Conservation (phyloP, 2,329 filamentous ascomycete species). For the Akanthomyces lecanii region DNA sequence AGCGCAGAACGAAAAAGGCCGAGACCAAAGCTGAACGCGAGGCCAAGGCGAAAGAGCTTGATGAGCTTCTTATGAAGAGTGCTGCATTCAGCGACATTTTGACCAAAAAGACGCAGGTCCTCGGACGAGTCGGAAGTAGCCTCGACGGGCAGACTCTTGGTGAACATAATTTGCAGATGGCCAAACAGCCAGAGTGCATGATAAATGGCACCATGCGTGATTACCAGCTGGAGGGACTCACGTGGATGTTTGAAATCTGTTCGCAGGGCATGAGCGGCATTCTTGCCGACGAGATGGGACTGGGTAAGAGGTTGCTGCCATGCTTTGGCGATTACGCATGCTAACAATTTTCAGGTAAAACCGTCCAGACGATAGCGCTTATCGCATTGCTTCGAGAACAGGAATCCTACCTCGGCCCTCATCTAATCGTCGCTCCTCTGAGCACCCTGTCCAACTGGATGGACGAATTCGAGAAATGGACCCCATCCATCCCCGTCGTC, state of each 20-base stretch:
- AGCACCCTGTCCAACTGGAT: constrained; percentile 96
- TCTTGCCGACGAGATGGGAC: constrained; percentile 88
- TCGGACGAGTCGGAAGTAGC: constrained; percentile 58
- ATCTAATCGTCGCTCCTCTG: constrained; percentile 83
- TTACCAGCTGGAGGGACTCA: constrained; percentile 90
- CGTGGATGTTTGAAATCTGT: constrained; percentile 86
- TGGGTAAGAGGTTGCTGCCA: constrained; percentile 44
- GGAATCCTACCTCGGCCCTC: constrained; percentile 77
- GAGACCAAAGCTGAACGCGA: constrained; percentile 52
- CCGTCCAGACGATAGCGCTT: constrained; percentile 83
- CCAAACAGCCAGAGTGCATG: constrained; percentile 79
- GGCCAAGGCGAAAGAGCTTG: constrained; percentile 54
- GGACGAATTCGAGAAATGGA: constrained; percentile 88
- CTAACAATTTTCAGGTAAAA: constrained; percentile 60
- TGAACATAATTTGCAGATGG: constrained; percentile 69
- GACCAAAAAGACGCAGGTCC: constrained; percentile 58
- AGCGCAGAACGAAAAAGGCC: constrained; percentile 45
- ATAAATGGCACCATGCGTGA: constrained; percentile 86
- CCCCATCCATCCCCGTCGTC: constrained; percentile 79
- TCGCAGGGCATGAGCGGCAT: constrained; percentile 86
- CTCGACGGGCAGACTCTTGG: constrained; percentile 57
- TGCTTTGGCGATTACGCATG: not conserved
- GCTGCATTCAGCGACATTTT: constrained; percentile 59
- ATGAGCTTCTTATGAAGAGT: constrained; percentile 56
- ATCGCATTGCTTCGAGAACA: constrained; percentile 85